Conservation (phyloP, 345 rosid genomes). For the Gynandropsis gynandra region DNA sequence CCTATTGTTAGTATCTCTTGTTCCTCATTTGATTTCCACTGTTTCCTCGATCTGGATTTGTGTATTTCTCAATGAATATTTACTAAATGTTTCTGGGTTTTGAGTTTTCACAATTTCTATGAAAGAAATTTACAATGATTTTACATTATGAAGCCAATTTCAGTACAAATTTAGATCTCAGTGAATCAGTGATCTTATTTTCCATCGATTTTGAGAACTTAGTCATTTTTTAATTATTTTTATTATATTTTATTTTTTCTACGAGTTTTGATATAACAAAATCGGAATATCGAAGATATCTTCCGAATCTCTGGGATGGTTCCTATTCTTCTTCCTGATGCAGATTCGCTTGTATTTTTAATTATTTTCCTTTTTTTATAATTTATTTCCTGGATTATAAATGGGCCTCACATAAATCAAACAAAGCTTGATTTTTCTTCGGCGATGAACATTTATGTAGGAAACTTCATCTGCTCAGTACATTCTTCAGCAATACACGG, state of each 20-base stretch:
- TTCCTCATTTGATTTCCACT: too few species aligned
- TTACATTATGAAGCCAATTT: background rate
- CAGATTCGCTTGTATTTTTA: background rate
- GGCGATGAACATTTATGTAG: constrained; percentile 25
- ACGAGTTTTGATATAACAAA: too few species aligned
- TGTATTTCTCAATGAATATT: constrained; percentile 4
- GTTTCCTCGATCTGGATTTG: background rate
- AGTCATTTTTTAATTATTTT: background rate
- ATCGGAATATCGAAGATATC: too few species aligned
- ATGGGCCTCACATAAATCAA: too few species aligned
- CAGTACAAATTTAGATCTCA: constrained; percentile 14
- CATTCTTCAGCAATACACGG: constrained; percentile 82
- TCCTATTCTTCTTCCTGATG: background rate
- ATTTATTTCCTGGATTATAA: too few species aligned
- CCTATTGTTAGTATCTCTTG: constrained; percentile 59
- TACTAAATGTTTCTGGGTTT: background rate
- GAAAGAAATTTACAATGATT: background rate
- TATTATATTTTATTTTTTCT: background rate
- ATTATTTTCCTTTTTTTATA: background rate
- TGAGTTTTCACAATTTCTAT: background rate
- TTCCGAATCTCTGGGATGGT: constrained; percentile 8
- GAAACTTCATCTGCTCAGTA: constrained; percentile 90
- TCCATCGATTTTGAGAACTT: background rate
- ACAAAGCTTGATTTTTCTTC: background rate
- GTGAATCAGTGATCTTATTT: background rate